These are phyloP conservation scores for Macrocybe gigantea DNA, from an alignment of 768 basidiomycete genomes.

Conservation along the genomic window DNA sequence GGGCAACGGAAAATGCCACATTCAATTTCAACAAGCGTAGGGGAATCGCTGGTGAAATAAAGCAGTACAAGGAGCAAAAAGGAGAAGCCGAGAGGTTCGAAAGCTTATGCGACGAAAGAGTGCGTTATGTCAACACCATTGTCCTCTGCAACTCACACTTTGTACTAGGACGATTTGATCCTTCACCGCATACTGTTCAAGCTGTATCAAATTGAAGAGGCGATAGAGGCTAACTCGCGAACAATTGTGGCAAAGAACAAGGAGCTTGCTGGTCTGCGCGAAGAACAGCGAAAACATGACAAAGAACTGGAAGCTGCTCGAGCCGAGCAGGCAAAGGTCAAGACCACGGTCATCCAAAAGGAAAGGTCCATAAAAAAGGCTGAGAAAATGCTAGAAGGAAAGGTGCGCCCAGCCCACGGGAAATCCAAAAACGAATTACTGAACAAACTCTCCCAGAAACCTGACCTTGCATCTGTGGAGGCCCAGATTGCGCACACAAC, in stretches of 20 bases:
- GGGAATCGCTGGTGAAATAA: constrained; percentile 91
- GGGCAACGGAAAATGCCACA: constrained; percentile 90
- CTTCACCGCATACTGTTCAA: constrained; percentile 82
- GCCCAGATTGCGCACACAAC: constrained; percentile 84
- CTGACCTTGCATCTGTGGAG: constrained; percentile 77
- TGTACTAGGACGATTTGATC: constrained; percentile 68
- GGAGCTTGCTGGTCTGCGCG: constrained; percentile 59
- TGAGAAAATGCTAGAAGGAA: constrained; percentile 82
- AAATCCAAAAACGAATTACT: neutral
- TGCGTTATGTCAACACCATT: constrained; percentile 26
- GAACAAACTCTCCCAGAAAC: constrained; percentile 46
- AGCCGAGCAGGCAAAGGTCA: constrained; percentile 73
- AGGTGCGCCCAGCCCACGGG: constrained; percentile 37
- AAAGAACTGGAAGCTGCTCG: constrained; percentile 67
- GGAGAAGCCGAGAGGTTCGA: constrained; percentile 88
- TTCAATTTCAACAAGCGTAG: constrained; percentile 93
- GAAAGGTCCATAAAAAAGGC: constrained; percentile 88
- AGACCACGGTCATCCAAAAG: constrained; percentile 70
- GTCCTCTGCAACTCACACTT: neutral
- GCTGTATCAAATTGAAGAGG: constrained; percentile 83
- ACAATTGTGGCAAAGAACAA: constrained; percentile 72
- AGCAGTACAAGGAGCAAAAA: constrained; percentile 97
- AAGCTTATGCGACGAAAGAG: constrained; percentile 65
- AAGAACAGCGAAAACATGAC: constrained; percentile 68
- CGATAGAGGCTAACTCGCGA: constrained; percentile 66